Base-by-base conservation (phyloP, 495 filamentous ascomycete genomes). In the Xylaria longipes region DNA sequence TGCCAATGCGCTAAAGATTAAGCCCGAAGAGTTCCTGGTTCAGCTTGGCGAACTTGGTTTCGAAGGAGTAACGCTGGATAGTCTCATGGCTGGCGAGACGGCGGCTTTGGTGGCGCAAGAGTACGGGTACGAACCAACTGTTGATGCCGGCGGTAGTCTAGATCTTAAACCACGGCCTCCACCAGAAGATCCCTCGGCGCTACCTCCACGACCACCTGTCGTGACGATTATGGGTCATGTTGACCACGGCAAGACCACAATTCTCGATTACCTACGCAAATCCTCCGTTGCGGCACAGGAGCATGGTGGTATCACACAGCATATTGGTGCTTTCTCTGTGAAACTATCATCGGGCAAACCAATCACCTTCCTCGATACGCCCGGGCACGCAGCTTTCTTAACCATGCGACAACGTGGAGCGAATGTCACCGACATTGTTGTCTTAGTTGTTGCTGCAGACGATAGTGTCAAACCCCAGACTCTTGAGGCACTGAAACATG, bases 171-270 rank as follows among this genome's bases (percentile, higher is more conserved):
- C 94, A n/a, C 82, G 88, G 8, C 91, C 93, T 1, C 84, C 88
- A 17, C 85, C 89, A 7, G 90, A 93, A 74, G 94, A 98, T 75
- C 87, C 86, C 35, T 91, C 91, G 2, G 70, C 80, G 7, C 79
- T 97, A 52, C 94, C 94, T 1, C 75, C 84, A 8, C 88, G 97
- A 50, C 95, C 97, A 9, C 97, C 97, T 6, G 93, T 99, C 17
- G 96, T 99, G 50, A 99, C 97, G 17, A 98, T 99, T 78, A 99
- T 99, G 97, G 97, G 97, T 8, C 97, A 99, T 74, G 97, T 99
- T 74, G 97, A 99, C 78, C 97, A 99, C 79, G 97, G 97, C 37
- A 99, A 99, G 84, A 99, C 97, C 0, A 98, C 97, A 0, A 89
- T 99, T 39, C 85, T 99, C 11, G 97, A 99, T 73, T 98, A 90